Evolutionary conservation across 371 early-diverging fungal genomes (phyloP).

Genomic region (Mucor mucedo): DNA sequence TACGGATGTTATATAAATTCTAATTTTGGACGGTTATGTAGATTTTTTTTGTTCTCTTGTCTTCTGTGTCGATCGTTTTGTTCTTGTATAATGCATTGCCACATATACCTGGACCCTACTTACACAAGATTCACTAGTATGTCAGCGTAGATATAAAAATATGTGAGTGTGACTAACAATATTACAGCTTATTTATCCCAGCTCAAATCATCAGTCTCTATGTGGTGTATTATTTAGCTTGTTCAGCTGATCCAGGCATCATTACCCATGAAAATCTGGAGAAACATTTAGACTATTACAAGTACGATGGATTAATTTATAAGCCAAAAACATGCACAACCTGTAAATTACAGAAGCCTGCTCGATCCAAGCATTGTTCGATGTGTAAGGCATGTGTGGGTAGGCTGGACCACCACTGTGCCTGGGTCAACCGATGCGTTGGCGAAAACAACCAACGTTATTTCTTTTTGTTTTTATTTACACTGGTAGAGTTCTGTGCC

Average conservation of each 20-base stretch:
- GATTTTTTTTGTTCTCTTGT: constrained; percentile 44
- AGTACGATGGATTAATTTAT: constrained; percentile 69
- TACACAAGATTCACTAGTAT: constrained; percentile 41
- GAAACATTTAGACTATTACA: constrained; percentile 56
- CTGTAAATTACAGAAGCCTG: constrained; percentile 74
- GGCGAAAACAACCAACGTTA: constrained; percentile 75
- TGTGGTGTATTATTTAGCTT: constrained; percentile 58
- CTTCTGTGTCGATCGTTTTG: constrained; percentile 30
- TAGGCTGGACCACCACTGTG: constrained; percentile 77
- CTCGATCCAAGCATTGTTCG: constrained; percentile 80
- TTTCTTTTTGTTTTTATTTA: constrained; percentile 71
- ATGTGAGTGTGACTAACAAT: neutral
- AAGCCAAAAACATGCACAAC: constrained; percentile 68
- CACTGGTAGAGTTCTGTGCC: constrained; percentile 61
- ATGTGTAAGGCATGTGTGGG: constrained; percentile 76
- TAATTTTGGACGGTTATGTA: neutral
- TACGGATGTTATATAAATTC: neutral
- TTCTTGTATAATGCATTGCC: constrained; percentile 43
- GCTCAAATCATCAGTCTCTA: constrained; percentile 63
- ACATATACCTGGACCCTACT: constrained; percentile 48
- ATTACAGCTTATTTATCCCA: constrained; percentile 53
- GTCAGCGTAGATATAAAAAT: too few species aligned
- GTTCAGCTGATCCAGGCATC: constrained; percentile 68
- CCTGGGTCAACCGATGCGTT: constrained; percentile 81
- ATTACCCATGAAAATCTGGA: constrained; percentile 62